Conservation (phyloP, 306 rosid genomes). For the Styphnolobium japonicum region DNA sequence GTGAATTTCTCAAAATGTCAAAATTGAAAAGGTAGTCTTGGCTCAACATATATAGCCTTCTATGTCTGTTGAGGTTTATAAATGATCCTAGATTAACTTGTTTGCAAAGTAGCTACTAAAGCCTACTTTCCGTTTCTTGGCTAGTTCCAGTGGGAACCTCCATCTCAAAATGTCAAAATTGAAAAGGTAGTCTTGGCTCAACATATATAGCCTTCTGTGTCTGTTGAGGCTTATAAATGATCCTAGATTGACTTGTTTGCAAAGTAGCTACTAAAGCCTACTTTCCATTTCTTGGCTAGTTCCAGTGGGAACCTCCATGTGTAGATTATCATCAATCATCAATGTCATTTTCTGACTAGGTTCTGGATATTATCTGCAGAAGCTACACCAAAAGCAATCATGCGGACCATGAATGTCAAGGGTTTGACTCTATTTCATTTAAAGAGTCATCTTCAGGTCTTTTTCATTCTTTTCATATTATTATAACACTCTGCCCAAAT, state of each 20-base stretch:
- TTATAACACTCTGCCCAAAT: background rate
- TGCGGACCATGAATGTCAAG: conserved; percentile 99
- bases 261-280: background rate
- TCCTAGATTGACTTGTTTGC: conserved; percentile 16
- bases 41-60: background rate
- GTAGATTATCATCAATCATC: conserved; percentile 23
- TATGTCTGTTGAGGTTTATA: background rate
- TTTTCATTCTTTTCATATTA: conserved; percentile 1
- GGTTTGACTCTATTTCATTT: conserved; percentile 95
- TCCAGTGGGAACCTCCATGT: background rate
- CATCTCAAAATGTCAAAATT: background rate
- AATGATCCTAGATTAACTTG: background rate
- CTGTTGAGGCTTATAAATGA: background rate
- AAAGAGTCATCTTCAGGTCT: conserved; percentile 98
- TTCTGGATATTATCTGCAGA: conserved; percentile 61
- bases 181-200: background rate
- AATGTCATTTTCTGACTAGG: conserved; percentile 35
- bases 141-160: too few species aligned
- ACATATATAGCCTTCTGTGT: background rate
- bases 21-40: background rate
- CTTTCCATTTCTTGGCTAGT: background rate
- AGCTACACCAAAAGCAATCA: conserved; percentile 97
- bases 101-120: conserved; percentile 11
- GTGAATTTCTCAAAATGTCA: background rate
- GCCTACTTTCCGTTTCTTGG: background rate